Base-by-base conservation (phyloP, 2,329 filamentous ascomycete species). In the Apiospora aurea region DNA sequence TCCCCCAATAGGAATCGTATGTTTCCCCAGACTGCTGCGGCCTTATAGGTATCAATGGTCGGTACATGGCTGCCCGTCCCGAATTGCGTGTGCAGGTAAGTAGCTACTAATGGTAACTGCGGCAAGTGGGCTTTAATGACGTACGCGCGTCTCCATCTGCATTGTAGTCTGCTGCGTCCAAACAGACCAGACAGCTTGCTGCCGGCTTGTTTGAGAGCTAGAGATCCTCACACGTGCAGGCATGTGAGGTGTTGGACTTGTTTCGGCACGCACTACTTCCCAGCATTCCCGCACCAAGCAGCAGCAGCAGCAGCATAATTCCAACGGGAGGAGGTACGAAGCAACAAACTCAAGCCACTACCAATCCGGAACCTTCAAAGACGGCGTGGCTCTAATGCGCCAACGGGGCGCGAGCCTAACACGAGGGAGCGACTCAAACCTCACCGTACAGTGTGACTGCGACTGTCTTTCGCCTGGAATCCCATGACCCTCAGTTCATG, bases 211-310 rank as follows among this genome's bases (percentile, higher is more conserved):
- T 64, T 64, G 57, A 64, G 57, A 64, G 53, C 53, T 61, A 61
- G 57, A 64, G 29, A 14, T n/a, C 34, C 57, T 29, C 29, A 64
- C 57, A 64, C 57, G 57, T 64, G 57, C 57, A 64, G 57, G 57
- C 57, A 64, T 70, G 47, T 51, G 57, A 69, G 57, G 51, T 70
- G 47, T 69, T 70, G 69, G 38, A 26, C 69, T 70, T 70, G 51
- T 70, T 61, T 57, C 57, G 69, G 57, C 69, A 29, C 69, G 46
- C 46, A n/a, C 21, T n/a, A 41, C 38, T n/a, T 61, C 18, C 69
- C 18, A 70, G 29, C 24, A 70, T 70, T 70, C 69, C 69, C 67
- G 67, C 49, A 41, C 26, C 26, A 29, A 29, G 26, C 26, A 29
- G 26, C 26, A 69, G 41, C 34, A 5, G 46, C 26, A 44, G 49